Conservation (phyloP, 768 basidiomycete genomes). For the Lentinula detonsa region DNA sequence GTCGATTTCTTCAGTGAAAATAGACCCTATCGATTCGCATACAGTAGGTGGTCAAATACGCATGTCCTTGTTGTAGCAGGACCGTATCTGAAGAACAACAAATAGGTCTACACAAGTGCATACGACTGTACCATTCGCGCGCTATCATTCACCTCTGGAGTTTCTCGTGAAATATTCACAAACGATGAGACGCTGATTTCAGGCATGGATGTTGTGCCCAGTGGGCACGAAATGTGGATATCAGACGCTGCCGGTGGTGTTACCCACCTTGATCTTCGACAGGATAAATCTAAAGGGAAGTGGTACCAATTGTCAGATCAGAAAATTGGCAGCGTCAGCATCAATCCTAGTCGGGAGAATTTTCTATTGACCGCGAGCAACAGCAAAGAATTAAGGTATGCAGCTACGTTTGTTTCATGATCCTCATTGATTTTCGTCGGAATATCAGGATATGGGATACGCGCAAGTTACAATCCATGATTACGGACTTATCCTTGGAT, state of each 20-base stretch:
- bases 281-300: conserved; percentile 46
- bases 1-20: conserved; percentile 71
- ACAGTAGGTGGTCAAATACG: conserved; percentile 37
- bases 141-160: conserved; percentile 66
- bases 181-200: conserved; percentile 57
- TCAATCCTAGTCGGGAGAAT: conserved; percentile 66
- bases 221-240: conserved; percentile 80
- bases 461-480: conserved; percentile 51
- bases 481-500: conserved; percentile 20
- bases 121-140: conserved; percentile 77
- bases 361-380: conserved; percentile 76
- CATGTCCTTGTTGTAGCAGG: conserved; percentile 1
- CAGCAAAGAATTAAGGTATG: conserved; percentile 63
- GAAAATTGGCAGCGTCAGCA: conserved; percentile 75
- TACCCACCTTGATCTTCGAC: conserved; percentile 72
- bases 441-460: conserved; percentile 70
- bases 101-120: conserved; percentile 66
- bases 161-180: conserved; percentile 64
- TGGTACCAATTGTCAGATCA: conserved; percentile 62
- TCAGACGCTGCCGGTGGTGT: conserved; percentile 68
- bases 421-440: neutral
- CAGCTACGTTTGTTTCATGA: neutral
- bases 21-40: conserved; percentile 72
- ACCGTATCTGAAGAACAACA: conserved; percentile 17
- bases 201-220: conserved; percentile 63